Evolutionary conservation across 2,329 filamentous ascomycete genomes (phyloP).

Genomic region (Fusarium equiseti): DNA sequence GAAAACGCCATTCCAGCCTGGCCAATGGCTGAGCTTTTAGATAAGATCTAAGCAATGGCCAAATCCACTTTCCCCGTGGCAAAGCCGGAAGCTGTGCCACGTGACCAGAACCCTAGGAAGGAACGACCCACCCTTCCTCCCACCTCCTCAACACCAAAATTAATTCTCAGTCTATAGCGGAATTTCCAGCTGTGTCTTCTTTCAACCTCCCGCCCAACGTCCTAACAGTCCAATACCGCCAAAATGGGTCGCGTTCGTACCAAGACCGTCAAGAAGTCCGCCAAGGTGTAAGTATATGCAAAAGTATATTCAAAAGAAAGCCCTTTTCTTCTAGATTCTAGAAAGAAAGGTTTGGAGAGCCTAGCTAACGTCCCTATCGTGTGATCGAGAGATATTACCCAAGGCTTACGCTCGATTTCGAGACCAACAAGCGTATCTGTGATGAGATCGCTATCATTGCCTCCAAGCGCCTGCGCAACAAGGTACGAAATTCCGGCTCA

Average conservation of each 20-base stretch:
- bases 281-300: constrained; percentile 76
- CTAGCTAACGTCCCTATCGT: no score
- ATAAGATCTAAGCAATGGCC: neutral
- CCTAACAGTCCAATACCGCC: constrained; percentile 61
- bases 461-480: constrained; percentile 99
- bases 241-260: constrained; percentile 79
- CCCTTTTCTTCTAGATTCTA: neutral
- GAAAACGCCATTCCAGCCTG: neutral
- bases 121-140: constrained; percentile 23
- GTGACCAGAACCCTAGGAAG: constrained; percentile 47
- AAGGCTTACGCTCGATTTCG: constrained; percentile 98
- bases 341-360: no score
- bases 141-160: constrained; percentile 44
- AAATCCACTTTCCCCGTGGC: neutral
- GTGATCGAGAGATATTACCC: constrained; percentile 87
- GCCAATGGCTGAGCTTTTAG: neutral
- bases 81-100: constrained; percentile 4
- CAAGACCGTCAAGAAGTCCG: constrained; percentile 80
- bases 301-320: neutral
- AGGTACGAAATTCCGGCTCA: constrained; percentile 68
- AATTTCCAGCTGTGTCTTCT: constrained; percentile 46
- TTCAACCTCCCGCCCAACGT: constrained; percentile 52
- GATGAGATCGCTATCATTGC: constrained; percentile 99
- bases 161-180: constrained; percentile 42
- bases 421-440: constrained; percentile 99